A percentile compares a stretch with the other conserved stretches of the same genome.
Conservation (phyloP, 495 filamentous ascomycete species). For the Podospora bellae-mahoneyi region DNA sequence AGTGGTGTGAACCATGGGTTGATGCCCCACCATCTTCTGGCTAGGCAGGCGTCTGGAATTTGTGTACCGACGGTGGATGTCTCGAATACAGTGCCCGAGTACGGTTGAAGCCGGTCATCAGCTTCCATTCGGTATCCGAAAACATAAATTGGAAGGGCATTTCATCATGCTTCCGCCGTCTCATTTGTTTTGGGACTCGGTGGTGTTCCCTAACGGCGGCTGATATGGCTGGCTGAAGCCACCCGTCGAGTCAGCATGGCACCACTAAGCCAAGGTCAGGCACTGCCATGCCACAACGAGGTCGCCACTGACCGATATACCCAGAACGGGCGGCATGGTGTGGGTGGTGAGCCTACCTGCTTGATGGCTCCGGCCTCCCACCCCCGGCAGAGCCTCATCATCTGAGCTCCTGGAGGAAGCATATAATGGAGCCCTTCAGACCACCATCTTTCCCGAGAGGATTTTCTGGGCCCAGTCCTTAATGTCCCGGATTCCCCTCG, state of each 20-base stretch:
- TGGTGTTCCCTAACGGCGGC: not conserved
- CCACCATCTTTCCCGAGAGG: not conserved
- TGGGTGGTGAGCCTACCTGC: not conserved
- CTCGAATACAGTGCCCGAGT: not conserved
- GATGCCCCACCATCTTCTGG: not conserved
- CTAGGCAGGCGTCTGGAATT: not conserved
- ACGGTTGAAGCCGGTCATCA: not conserved
- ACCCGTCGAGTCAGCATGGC: not conserved
- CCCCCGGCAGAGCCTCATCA: not conserved
- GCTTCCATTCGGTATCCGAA: not conserved
- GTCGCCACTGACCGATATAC: not conserved
- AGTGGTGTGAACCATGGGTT: not conserved
- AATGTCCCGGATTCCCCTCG: not conserved
- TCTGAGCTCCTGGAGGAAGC: not conserved
- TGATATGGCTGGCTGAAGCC: slow-evolving; percentile 2
- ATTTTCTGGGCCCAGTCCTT: not conserved
- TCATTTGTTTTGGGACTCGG: not conserved
- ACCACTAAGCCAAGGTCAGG: not conserved
- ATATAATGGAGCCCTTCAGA: not conserved
- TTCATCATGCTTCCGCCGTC: not conserved
- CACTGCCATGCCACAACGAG: not conserved
- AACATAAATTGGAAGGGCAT: not conserved
- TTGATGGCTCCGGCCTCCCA: not conserved
- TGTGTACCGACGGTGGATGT: not conserved
- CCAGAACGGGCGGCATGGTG: not conserved